Percentiles rank a stretch among this genome's conserved stretches.
phyloP scores from a whole-genome alignment of 108 stramenopile genomes.

The Fragilaria crotonensis region DNA sequence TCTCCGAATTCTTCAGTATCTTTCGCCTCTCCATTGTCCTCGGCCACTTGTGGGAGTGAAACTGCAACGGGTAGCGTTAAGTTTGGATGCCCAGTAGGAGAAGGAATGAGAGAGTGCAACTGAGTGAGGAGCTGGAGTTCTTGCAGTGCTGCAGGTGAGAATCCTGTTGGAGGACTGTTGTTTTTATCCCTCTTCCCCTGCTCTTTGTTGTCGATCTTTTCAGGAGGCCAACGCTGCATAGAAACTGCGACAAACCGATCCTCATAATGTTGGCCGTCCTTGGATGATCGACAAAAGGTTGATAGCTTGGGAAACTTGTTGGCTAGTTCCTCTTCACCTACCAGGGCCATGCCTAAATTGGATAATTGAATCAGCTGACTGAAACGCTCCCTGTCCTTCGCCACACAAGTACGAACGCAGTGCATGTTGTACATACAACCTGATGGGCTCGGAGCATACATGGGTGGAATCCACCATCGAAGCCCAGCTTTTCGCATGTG shows the following conservation, averaged over 20 bases:
- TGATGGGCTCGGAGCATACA: constrained; percentile 50
- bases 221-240: constrained; percentile 79
- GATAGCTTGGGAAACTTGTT: too few species aligned
- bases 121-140: constrained; percentile 75
- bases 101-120: constrained; percentile 68
- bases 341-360: too few species aligned
- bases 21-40: constrained; percentile 9
- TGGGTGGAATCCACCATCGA: constrained; percentile 77
- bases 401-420: constrained; percentile 20
- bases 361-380: too few species aligned
- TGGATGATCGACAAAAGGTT: too few species aligned
- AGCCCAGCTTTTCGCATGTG: constrained; percentile 52
- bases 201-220: constrained; percentile 64
- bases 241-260: constrained; percentile 65
- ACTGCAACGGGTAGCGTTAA: constrained; percentile 77
- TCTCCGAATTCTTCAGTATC: constrained; percentile 24
- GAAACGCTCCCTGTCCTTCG: too few species aligned
- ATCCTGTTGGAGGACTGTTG: constrained; percentile 45
- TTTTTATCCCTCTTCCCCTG: constrained; percentile 19
- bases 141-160: constrained; percentile 77
- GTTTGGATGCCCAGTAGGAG: constrained; percentile 81
- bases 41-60: constrained; percentile 50
- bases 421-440: constrained; percentile 73
- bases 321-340: too few species aligned
- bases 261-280: too few species aligned